Base-by-base conservation (phyloP, 1,139 yeast genomes). In the Diutina rugosa region DNA sequence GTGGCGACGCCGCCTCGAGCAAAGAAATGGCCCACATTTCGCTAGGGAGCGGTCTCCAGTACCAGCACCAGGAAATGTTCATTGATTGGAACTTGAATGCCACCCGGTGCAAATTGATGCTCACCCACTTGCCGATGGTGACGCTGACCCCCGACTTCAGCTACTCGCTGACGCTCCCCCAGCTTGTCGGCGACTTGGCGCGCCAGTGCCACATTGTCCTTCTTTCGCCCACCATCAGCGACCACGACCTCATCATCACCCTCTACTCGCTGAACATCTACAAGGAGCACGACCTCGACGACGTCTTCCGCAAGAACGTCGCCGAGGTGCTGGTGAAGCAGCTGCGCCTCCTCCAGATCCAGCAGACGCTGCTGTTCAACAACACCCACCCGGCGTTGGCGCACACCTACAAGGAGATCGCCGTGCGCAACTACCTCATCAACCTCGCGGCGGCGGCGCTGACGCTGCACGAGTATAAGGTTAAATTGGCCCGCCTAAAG, bases 391-490 rank as follows among this genome's bases (percentile, higher is more conserved):
- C 67, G 9, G 69, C 63, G 54, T 66, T 76, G 56, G 68, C 68
- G 56, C 71, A 74, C 60, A 69, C 72, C 56, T 77, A 69, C 60
- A 77, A 75, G 63, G 77, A 75, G 57, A 73, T 78, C 35, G 82
- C 82, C 8, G 64, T 79, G 26, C 63, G 82, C 56, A 79, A 79
- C 64, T 79, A 77, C 60, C 66, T 79, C 57, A 69, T 79, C 21
- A 79, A 79, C 63, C 67, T 79, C 57, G 78, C 81, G 6, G 82
- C 82, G 4, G 84, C 83, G 2, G 79, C 82, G 4, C 78, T 81
- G 44, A 79, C 84, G 0, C 78, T 81, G 5, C 72, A 75, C 59
- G 84, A 79, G 61, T 79, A 77, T 63, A 76, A 77, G 60, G 61
- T 72, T 47, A 70, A 72, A 60, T 61, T 72, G 18, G 74, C 72